Conservation (phyloP, 495 filamentous ascomycete genomes). For the Recurvomyces mirabilis region DNA sequence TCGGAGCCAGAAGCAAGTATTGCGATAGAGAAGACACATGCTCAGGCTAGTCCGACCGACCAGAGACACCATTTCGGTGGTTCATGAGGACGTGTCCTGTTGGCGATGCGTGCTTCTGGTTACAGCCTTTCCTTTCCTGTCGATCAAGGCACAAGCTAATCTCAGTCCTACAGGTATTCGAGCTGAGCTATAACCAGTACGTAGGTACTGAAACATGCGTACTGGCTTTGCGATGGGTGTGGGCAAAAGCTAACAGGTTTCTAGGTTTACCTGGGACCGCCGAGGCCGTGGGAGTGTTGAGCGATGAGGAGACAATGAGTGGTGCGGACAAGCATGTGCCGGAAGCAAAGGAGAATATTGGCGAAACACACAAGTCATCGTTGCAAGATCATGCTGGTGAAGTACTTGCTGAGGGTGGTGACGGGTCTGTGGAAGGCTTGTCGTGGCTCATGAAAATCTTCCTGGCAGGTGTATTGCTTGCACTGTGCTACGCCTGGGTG, state of each 20-base stretch:
- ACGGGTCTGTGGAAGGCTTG: neutral
- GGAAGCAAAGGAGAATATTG: constrained; percentile 4
- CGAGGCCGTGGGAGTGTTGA: constrained; percentile 16
- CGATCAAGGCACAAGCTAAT: too few relatives aligned
- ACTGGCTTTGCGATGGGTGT: constrained; percentile 1
- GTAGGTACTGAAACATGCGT: constrained; percentile 8
- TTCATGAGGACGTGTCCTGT: too few relatives aligned
- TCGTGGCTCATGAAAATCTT: constrained; percentile 6
- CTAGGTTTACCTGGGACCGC: too few relatives aligned
- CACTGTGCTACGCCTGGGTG: constrained; percentile 5
- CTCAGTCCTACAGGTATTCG: too few relatives aligned
- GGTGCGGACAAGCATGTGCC: neutral
- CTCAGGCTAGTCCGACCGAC: too few relatives aligned
- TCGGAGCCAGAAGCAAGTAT: too few relatives aligned
- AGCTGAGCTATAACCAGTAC: constrained; percentile 48
- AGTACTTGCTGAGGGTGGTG: constrained; percentile 2
- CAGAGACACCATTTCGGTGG: too few relatives aligned
- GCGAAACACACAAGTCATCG: constrained; percentile 1
- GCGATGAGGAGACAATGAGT: constrained; percentile 4
- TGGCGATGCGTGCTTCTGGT: too few relatives aligned
- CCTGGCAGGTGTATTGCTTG: constrained; percentile 2
- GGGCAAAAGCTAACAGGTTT: neutral
- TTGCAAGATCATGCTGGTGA: constrained; percentile 10
- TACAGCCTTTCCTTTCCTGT: too few relatives aligned
- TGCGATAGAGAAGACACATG: too few relatives aligned